Evolutionary conservation across 805 yeast species (phyloP), one percentile per base, ranked within the genome.

Genomic region (Cyberlindnera petersonii): DNA sequence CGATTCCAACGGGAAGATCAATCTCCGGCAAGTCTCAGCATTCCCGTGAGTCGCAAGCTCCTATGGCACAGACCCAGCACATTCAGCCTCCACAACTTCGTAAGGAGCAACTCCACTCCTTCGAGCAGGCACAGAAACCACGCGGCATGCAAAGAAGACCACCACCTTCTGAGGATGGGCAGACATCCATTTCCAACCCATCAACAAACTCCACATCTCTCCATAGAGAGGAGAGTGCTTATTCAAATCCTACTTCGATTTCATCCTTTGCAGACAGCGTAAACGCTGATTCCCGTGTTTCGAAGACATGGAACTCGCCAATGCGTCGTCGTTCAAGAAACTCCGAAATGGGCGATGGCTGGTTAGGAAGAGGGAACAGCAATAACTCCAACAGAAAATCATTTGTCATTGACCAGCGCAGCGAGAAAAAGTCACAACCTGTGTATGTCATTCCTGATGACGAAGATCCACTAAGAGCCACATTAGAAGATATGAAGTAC

Each of bases 391-490:
- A 43, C 31, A 49, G 58, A 49, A 48, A 47, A 38, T 54, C 59
- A 2, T 55, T 54, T 24, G 42, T 53, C 8, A 32, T 55, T 20
- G 55, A 50, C 3, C 44, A 41, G 11, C 5, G 15, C 15, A 29
- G 40, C 4, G 24, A 36, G 13, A 48, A 26, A 14, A 33, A 27
- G 4, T 21, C 35, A 11, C 33, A 37, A 9, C 31, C 26, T 5
- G 32, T 30, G 14, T 41, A 35, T 17, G 39, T 49, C 13, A 41
- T 48, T 9, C 43, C 52, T 14, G 45, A 50, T 2, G 39, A 46
- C 32, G 53, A 51, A 15, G 79, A 77, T 48, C 81, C 81, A 8
- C 56, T 77, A 31, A 69, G 75, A 24, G 74, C 77, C 3, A 79
- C 79, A 2, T 56, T 77, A 37, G 74, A 72, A 41, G 69, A 68